Evolutionary conservation across 768 basidiomycete species (phyloP).

Genomic region (Tephrocybe sp.): DNA sequence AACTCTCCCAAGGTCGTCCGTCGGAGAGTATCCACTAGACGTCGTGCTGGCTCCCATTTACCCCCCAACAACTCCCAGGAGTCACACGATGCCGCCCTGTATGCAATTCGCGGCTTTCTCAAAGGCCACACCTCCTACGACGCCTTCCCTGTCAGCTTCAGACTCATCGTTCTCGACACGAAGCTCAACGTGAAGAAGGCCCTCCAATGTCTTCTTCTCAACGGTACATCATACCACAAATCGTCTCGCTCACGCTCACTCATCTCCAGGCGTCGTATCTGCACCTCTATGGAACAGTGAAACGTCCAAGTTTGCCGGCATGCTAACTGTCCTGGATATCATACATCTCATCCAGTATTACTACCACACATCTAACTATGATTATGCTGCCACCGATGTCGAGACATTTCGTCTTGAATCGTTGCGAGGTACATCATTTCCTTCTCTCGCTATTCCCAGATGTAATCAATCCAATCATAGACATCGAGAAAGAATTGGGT

Average conservation of each 20-base stretch:
- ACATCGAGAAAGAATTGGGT: slow-evolving; percentile 89
- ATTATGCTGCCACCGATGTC: slow-evolving; percentile 85
- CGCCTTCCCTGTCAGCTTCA: slow-evolving; percentile 95
- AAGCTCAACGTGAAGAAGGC: slow-evolving; percentile 96
- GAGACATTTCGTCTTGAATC: slow-evolving; percentile 89
- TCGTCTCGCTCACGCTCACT: slow-evolving; percentile 3
- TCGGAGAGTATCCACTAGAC: slow-evolving; percentile 56
- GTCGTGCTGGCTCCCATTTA: slow-evolving; percentile 59
- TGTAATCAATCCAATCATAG: slow-evolving; percentile 40
- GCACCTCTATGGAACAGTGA: slow-evolving; percentile 98
- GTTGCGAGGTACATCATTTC: slow-evolving; percentile 64
- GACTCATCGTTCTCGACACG: slow-evolving; percentile 95
- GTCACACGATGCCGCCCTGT: slow-evolving; percentile 67
- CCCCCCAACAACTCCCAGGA: slow-evolving; percentile 55
- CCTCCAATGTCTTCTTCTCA: slow-evolving; percentile 80
- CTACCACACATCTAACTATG: slow-evolving; percentile 84
- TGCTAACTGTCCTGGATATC: slow-evolving; percentile 99
- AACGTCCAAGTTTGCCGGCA: slow-evolving; percentile 89
- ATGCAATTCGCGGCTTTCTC: slow-evolving; percentile 78
- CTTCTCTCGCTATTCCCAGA: slow-evolving; percentile 3
- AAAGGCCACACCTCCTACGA: slow-evolving; percentile 89
- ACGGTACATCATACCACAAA: slow-evolving; percentile 47
- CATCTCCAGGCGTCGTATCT: slow-evolving; percentile 83
- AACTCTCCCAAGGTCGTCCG: slow-evolving; percentile 50
- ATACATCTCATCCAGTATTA: slow-evolving; percentile 99